Evolutionary conservation across 495 filamentous ascomycete genomes (phyloP).

Genomic region (Delitschia confertaspora): DNA sequence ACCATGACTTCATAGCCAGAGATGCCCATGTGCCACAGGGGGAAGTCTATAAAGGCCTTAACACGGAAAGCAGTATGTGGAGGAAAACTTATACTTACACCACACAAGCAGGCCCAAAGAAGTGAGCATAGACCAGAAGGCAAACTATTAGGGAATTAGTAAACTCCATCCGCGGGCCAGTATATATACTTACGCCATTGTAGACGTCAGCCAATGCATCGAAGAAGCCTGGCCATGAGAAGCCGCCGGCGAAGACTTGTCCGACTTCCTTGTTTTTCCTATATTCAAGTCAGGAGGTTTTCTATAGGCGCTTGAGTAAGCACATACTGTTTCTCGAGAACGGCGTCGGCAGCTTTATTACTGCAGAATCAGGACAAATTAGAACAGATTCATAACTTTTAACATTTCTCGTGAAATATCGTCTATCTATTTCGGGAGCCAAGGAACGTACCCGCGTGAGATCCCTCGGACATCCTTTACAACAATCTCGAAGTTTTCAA

Average conservation of each 20-base stretch:
- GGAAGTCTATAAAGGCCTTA: slow-evolving; percentile 61
- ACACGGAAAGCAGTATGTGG: background rate
- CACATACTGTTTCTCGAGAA: slow-evolving; percentile 83
- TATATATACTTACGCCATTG: slow-evolving; percentile 59
- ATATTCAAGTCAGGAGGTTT: slow-evolving; percentile 11
- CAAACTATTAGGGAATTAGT: slow-evolving; percentile 51
- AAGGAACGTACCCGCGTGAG: slow-evolving; percentile 98
- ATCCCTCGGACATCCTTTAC: slow-evolving; percentile 81
- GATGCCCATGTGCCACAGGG: slow-evolving; percentile 99
- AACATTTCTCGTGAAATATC: slow-evolving; percentile 21
- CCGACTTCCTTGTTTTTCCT: slow-evolving; percentile 71
- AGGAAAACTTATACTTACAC: slow-evolving; percentile 62
- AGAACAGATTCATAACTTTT: slow-evolving; percentile 18
- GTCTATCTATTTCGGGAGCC: slow-evolving; percentile 79
- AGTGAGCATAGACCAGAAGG: slow-evolving; percentile 93
- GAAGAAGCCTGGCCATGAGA: slow-evolving; percentile 64
- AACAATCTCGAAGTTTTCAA: slow-evolving; percentile 79
- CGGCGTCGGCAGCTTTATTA: slow-evolving; percentile 58
- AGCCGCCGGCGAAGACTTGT: slow-evolving; percentile 59
- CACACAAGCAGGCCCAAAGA: slow-evolving; percentile 80
- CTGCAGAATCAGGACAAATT: slow-evolving; percentile 28
- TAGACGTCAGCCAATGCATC: slow-evolving; percentile 87
- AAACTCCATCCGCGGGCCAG: background rate
- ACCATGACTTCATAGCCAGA: slow-evolving; percentile 91
- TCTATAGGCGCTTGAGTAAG: background rate